Evolutionary conservation across 2,329 filamentous ascomycete genomes (phyloP), one percentile per base, ranked within the genome.

Genomic region (Bisporella sp.): DNA sequence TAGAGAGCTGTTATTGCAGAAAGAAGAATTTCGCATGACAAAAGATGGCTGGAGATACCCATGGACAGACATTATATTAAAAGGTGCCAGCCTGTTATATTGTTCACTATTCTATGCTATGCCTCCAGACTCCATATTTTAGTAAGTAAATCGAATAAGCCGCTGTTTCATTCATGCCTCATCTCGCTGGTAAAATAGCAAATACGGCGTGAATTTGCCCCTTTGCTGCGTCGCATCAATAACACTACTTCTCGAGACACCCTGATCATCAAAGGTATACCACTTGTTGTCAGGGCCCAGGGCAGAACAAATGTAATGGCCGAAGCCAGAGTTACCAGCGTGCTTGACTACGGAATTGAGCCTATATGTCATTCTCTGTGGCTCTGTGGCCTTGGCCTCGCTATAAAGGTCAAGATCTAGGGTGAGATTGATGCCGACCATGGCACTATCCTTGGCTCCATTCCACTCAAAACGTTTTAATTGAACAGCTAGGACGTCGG

Each of bases 301-400:
- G 3, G 59, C 55, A 45, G 48, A 45, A 41, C 54, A 57, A n/a
- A 57, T 46, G 43, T 64, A 64, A 39, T 64, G 62, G 2, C 62
- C 62, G 8, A 7, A 49, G 9, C 47, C 46, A 4, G 47, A 29
- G 5, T 9, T 53, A 6, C 62, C 62, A 2, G 12, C 35, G 48
- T 69, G 66, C 41, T 61, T 57, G 7, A 69, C 54, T 3, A 65
- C 59, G 7, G 64, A 57, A 2, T 53, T 45, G 9, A 68, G 57
- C 33, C 63, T 56, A 48, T 68, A 69, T 29, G 41, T 50, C 28
- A 59, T 37, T 31, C 43, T 13, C 40, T 43, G 41, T 49, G 53
- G 6, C 37, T 53, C 6, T 50, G 31, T 21, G 45, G 46, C 41
- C 13, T 39, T 50, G 35, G 42, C 51, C 41, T 48, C 46, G n/a